A percentile compares a stretch with the other conserved stretches of the same genome.
These are phyloP conservation scores for Hirschfeldia incana DNA, from an alignment of 345 rosid genomes.

Conservation along the genomic window DNA sequence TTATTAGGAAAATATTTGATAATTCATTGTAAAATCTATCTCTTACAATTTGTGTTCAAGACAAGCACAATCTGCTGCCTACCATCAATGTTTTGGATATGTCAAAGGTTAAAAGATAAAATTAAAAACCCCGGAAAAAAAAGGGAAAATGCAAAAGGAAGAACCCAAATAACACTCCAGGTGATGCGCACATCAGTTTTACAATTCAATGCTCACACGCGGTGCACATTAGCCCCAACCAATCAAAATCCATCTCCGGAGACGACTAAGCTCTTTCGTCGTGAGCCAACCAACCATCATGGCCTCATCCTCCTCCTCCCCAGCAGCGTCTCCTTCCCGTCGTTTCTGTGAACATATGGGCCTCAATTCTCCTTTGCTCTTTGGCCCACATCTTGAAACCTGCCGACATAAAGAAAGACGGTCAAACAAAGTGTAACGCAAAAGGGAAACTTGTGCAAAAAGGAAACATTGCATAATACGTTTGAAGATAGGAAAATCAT, in stretches of 20 bases:
- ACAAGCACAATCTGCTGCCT: background rate
- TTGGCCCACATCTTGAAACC: too few relatives aligned
- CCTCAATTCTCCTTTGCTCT: too few relatives aligned
- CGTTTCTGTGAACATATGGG: too few relatives aligned
- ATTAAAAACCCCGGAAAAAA: background rate
- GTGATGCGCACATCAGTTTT: constrained; percentile 45
- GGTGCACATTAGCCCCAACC: constrained; percentile 46
- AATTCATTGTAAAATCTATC: background rate
- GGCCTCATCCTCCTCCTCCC: constrained; percentile 39
- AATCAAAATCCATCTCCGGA: constrained; percentile 26
- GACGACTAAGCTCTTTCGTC: constrained; percentile 4
- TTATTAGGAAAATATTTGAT: background rate
- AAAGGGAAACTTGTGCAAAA: too few relatives aligned
- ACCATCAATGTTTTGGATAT: constrained; percentile 25
- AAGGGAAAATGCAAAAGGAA: background rate
- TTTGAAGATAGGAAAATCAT: too few relatives aligned
- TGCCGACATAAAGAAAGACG: too few relatives aligned
- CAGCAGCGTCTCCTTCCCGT: constrained; percentile 39
- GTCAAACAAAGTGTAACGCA: too few relatives aligned
- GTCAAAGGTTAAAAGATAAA: constrained; percentile 28
- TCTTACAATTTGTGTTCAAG: background rate
- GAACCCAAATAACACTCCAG: constrained; percentile 35
- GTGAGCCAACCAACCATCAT: background rate
- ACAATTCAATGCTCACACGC: constrained; percentile 38
- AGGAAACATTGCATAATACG: too few relatives aligned